Base-by-base conservation (phyloP, 345 rosid genomes). In the Eutrema yunnanense region DNA sequence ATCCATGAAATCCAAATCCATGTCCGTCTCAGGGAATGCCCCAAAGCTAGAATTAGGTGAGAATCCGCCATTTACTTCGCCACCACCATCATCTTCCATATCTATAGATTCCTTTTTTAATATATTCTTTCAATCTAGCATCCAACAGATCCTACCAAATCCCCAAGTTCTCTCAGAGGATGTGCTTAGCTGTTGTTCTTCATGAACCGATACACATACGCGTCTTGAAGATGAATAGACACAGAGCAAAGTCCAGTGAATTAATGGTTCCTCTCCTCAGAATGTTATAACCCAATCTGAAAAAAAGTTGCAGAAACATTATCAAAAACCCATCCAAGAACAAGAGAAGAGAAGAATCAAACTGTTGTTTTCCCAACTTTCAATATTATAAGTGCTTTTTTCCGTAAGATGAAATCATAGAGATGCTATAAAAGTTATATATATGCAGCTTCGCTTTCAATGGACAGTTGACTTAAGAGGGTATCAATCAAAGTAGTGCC, bases 1-100 rank as follows among this genome's bases (percentile, higher is more conserved):
- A 73, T 93, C 92, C 92, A 93, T 82, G 72, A 88, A 85, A 81
- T 90, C 92, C 81, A 93, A 82, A 82, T 93, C 96, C 92, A 89
- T 82, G 78, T 88, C 79, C 46, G 84, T 54, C 30, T 79, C 88
- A 9, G 80, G 68, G 67, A 85, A 79, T 75, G 65, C 78, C 67
- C 81, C 84, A 71, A 76, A 67, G 42, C 78, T 41, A 71, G 89
- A 81, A 72, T 62, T 72, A 9, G 89, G 88, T 2, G 84, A 41
- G 71, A 77, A 75, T 10, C 73, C 75, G 52, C 81, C 86, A 49
- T 69, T 63, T 63, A 69, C 74, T 26, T 75, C 69, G 9, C 60
- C 30, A 69, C 75, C 77, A 32, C 72, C 73, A 67, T 79, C 83
- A 65, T 70, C 86, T 61, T 83, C 94, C 96, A 90, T 88, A 58